phyloP scores from a whole-genome alignment of 306 rosid species.

The Glycine latifolia region DNA sequence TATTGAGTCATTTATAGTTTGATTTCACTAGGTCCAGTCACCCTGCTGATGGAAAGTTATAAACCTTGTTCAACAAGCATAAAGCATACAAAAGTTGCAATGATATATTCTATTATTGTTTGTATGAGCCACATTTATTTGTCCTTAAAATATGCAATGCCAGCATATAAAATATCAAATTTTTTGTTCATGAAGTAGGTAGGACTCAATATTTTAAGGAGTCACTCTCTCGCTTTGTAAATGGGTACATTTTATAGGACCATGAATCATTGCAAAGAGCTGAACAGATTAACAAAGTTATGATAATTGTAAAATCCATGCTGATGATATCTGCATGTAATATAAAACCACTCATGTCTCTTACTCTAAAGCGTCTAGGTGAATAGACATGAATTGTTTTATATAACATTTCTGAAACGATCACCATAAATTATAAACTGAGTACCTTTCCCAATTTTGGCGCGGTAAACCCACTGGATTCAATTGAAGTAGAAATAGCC shows the following conservation, averaged over 20 bases:
- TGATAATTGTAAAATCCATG: slow-evolving; percentile 23
- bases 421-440: not conserved
- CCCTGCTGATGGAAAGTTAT: not conserved
- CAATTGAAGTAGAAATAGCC: slow-evolving; percentile 46
- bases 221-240: not conserved
- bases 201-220: slow-evolving; percentile 1
- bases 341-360: slow-evolving; percentile 1
- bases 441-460: slow-evolving; percentile 64
- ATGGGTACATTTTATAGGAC: slow-evolving; percentile 1
- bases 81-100: not conserved
- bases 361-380: not conserved
- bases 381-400: not conserved
- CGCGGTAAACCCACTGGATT: slow-evolving; percentile 46
- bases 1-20: too few species aligned
- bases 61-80: slow-evolving; percentile 10
- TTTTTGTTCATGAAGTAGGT: not conserved
- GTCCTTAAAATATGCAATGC: not conserved
- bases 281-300: not conserved
- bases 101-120: not conserved
- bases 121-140: slow-evolving; percentile 11
- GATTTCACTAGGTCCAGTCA: too few species aligned
- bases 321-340: not conserved
- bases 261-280: slow-evolving; percentile 19
- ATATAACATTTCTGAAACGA: not conserved
- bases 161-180: not conserved